Evolutionary conservation across 2,329 filamentous ascomycete genomes (phyloP).

Genomic region (Xylaria multiplex): DNA sequence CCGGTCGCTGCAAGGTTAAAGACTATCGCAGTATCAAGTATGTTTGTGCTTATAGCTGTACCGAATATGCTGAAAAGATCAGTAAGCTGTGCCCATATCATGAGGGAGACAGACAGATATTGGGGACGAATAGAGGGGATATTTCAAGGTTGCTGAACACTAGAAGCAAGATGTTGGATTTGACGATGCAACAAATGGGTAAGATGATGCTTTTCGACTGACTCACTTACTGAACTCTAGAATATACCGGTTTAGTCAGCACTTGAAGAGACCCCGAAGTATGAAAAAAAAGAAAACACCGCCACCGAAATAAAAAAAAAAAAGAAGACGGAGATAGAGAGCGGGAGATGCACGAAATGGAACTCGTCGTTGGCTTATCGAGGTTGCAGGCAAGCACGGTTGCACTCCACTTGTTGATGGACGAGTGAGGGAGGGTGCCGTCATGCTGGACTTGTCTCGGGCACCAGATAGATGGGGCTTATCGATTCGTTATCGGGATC

Average conservation of each 20-base stretch:
- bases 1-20: background rate
- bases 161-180: background rate
- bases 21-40: conserved; percentile 19
- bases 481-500: conserved; percentile 24
- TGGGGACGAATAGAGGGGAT: background rate
- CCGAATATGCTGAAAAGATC: background rate
- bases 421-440: conserved; percentile 23
- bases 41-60: background rate
- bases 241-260: background rate
- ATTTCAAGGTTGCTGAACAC: conserved; percentile 1
- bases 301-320: background rate
- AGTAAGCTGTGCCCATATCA: conserved; percentile 7
- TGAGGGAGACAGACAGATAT: background rate
- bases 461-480: conserved; percentile 17
- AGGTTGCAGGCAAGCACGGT: conserved; percentile 7
- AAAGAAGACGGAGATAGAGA: too few species aligned
- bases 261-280: background rate
- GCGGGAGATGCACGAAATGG: background rate
- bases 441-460: conserved; percentile 29
- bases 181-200: background rate
- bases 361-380: conserved; percentile 9
- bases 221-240: conserved; percentile 3
- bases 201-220: background rate
- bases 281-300: too few species aligned
- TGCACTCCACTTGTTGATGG: conserved; percentile 3